phyloP scores from a whole-genome alignment of 441 rosid species.

The Omphalea diandra region DNA sequence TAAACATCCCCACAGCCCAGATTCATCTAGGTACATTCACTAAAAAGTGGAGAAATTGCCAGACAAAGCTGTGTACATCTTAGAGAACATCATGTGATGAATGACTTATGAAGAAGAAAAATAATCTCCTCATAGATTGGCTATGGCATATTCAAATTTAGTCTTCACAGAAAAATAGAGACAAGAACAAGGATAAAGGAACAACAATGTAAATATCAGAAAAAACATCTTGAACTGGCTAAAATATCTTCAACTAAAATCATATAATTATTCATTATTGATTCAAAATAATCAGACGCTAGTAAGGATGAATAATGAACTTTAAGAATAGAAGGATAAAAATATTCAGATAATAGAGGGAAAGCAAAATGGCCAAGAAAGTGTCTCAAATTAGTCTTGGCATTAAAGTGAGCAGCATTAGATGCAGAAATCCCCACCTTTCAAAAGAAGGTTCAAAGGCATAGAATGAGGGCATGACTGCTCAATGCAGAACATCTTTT shows the following conservation, averaged over 20 bases:
- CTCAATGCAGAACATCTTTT: background rate
- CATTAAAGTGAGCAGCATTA: background rate
- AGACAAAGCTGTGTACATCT: no score
- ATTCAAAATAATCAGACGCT: background rate
- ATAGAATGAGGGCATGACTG: background rate
- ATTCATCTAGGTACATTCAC: conserved; percentile 1
- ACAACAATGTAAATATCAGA: background rate
- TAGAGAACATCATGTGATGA: no score
- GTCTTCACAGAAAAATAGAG: background rate
- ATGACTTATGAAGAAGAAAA: background rate
- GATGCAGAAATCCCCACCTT: background rate
- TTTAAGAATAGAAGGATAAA: background rate
- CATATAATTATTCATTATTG: background rate
- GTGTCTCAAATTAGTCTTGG: background rate
- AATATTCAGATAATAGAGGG: background rate
- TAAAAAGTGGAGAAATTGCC: background rate
- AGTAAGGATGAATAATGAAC: background rate
- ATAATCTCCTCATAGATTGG: background rate
- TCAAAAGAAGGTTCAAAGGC: background rate
- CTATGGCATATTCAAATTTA: background rate
- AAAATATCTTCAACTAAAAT: background rate
- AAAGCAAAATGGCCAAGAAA: background rate
- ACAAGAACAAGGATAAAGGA: background rate
- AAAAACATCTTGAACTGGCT: background rate
- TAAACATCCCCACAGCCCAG: background rate